Base-by-base conservation (phyloP, 2,329 filamentous ascomycete species). In the Hirsutella thompsonii region DNA sequence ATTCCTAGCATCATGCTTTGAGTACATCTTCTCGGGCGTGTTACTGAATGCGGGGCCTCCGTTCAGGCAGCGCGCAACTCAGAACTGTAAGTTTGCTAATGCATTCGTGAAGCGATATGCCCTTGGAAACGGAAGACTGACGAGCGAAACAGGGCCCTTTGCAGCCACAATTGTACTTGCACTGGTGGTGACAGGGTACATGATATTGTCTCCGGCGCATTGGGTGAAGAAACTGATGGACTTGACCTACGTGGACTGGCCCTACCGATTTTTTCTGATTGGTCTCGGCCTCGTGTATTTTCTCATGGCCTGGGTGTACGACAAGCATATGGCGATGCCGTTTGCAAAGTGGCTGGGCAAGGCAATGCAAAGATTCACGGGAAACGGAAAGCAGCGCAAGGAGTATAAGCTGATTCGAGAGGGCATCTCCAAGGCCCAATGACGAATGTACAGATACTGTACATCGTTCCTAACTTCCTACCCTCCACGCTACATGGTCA, bases 1-100 rank as follows among this genome's bases (percentile, higher is more conserved):
- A 1, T 98, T 98, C 66, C 64, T 96, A 23, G 69, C 89, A 5
- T 93, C 84, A 2, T 95, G 88, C 58, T 96, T 89, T 54, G 89
- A 96, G 58, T 98, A 98, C 59, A 93, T 94, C 30, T 70, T 95
- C 19, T 84, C 87, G 0, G 92, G 86, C 4, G 72, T 96, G 32
- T 83, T 96, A 1, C 70, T 98, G 23, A 94, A 83, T 51, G 86
- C 92, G n/a, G 93, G 92, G 1, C 79, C 76, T 28, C 92, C 92
- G 1, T 98, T 94, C 64, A 74, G 92, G 41, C 83, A 92, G 52
- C 74, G 76, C 14, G 86, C 88, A 67, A 68, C 68, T 16, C 73
- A 82, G 44, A 98, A 98, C 55, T 76, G 84, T 88, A 60, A 63
- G 81, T 67, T 5, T 9, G 11, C n/a, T 14, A 3, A 13, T 37